Percentiles rank a stretch among this genome's conserved stretches.
Evolutionary conservation across 805 yeast genomes (phyloP).

Genomic region (Hanseniaspora clermontiae): DNA sequence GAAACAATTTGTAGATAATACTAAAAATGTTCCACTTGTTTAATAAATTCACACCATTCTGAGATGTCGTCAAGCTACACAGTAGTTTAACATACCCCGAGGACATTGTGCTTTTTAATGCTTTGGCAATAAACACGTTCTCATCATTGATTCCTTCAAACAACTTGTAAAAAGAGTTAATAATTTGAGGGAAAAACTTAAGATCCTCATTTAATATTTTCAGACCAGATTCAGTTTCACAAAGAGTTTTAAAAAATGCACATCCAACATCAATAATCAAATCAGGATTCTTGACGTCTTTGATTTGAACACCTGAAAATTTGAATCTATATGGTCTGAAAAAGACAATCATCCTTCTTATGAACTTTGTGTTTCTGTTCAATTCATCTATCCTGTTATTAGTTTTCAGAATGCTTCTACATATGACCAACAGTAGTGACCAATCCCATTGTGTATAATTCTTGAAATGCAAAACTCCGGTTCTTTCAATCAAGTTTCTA

Average conservation of each 20-base stretch:
- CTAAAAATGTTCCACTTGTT: constrained; percentile 79
- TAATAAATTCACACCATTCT: constrained; percentile 53
- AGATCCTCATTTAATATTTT: constrained; percentile 49
- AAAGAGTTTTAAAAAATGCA: constrained; percentile 52
- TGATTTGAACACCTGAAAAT: constrained; percentile 41
- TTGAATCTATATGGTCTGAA: constrained; percentile 84
- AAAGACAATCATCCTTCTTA: constrained; percentile 73
- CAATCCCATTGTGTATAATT: constrained; percentile 81
- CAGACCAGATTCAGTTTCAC: constrained; percentile 53
- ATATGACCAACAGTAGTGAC: constrained; percentile 55
- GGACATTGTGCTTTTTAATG: constrained; percentile 53
- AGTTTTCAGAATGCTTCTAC: constrained; percentile 70
- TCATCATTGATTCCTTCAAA: constrained; percentile 24
- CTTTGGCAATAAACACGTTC: constrained; percentile 53
- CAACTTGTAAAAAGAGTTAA: constrained; percentile 56
- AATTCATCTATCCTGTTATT: constrained; percentile 67
- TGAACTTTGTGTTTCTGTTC: constrained; percentile 65
- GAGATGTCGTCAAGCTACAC: constrained; percentile 53
- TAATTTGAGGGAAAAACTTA: constrained; percentile 73
- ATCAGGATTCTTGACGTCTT: constrained; percentile 36
- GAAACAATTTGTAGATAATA: constrained; percentile 59
- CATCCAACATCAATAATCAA: constrained; percentile 63
- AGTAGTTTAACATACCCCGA: constrained; percentile 68
- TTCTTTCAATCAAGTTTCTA: constrained; percentile 49
- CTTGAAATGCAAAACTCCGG: constrained; percentile 66